A percentile compares a stretch with the other conserved stretches of the same genome.
Evolutionary conservation across 2,329 filamentous ascomycete genomes (phyloP).

Genomic region (Rhynchosporium secalis): DNA sequence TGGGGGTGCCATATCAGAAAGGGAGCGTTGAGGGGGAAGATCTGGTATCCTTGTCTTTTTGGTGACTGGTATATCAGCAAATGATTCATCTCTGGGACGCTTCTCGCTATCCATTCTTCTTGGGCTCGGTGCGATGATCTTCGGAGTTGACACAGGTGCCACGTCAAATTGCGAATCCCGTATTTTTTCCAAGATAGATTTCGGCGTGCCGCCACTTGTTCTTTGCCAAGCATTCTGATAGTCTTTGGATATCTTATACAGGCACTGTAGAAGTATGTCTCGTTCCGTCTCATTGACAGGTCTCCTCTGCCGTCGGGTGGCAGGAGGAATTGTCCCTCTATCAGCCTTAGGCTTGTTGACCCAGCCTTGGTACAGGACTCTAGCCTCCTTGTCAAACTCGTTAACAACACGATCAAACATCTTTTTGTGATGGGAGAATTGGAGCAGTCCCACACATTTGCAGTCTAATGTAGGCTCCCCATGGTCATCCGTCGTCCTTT

Average conservation of each 20-base stretch:
- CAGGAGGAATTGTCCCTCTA: constrained; percentile 24
- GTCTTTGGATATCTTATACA: constrained; percentile 12
- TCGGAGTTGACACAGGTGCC: constrained; percentile 4
- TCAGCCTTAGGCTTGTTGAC: constrained; percentile 27
- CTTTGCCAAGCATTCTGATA: not conserved
- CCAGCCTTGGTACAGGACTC: constrained; percentile 24
- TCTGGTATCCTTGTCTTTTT: constrained; percentile 13
- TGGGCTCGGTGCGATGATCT: not conserved
- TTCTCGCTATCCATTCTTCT: constrained; percentile 8
- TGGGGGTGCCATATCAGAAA: constrained; percentile 11
- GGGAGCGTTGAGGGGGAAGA: not conserved
- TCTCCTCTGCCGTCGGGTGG: constrained; percentile 17
- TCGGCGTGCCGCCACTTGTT: not conserved
- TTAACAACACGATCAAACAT: not conserved
- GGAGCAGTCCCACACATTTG: constrained; percentile 6
- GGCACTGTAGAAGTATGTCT: constrained; percentile 15
- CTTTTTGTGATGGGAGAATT: constrained; percentile 12
- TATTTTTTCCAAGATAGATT: not conserved
- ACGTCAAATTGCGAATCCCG: not conserved
- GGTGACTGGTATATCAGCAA: constrained; percentile 11
- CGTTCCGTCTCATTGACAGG: constrained; percentile 20
- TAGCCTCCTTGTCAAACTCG: constrained; percentile 20
- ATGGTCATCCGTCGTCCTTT: not conserved
- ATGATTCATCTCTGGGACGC: constrained; percentile 14
- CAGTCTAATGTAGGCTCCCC: not conserved